These are phyloP conservation scores for Rhytidiadelphus loreus DNA, from an alignment of 225 moss, liverwort and hornwort genomes.

Conservation along the genomic window DNA sequence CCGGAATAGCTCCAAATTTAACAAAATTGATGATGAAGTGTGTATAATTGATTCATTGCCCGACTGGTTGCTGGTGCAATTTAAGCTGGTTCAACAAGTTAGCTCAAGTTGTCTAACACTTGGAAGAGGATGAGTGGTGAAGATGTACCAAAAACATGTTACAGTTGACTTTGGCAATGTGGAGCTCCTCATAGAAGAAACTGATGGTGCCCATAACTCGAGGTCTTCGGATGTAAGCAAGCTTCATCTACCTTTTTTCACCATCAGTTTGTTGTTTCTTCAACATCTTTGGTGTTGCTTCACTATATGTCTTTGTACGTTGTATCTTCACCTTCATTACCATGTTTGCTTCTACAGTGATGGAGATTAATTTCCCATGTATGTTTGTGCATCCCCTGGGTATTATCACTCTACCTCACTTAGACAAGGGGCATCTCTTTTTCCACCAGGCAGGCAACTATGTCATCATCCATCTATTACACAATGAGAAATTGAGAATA, in stretches of 20 bases:
- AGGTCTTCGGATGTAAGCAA: background rate
- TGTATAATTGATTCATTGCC: background rate
- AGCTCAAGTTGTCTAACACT: background rate
- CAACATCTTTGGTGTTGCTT: background rate
- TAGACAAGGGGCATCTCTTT: no score
- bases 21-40: background rate
- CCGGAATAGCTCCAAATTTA: background rate
- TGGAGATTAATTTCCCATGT: background rate
- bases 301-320: no score
- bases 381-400: background rate
- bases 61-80: background rate
- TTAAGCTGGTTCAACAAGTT: no score
- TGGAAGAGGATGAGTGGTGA: background rate
- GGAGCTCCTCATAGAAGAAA: background rate
- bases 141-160: background rate
- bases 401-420: no score
- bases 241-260: background rate
- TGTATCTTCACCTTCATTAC: background rate
- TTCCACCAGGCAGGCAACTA: no score
- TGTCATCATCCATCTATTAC: no score
- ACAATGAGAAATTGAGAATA: no score
- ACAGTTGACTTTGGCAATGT: background rate
- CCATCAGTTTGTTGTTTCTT: background rate
- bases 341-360: background rate
- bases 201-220: background rate